Conservation (phyloP, 306 rosid genomes). For the Lathyrus oleraceus region DNA sequence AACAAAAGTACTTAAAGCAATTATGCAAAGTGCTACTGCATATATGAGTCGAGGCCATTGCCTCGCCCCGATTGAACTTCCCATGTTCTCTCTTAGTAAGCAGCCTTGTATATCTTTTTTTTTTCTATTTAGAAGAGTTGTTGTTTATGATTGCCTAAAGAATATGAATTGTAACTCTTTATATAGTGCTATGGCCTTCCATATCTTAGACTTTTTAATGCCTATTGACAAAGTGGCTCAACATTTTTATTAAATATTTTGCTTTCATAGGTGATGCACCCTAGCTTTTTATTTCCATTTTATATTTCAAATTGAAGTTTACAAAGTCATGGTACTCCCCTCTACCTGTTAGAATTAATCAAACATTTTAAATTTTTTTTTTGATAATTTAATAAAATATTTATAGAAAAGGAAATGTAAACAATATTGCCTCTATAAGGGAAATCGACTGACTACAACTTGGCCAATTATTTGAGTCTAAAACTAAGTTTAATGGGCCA, state of each 20-base stretch:
- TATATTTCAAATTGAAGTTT: background rate
- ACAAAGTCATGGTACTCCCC: background rate
- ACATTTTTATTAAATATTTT: background rate
- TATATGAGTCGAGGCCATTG: constrained; percentile 48
- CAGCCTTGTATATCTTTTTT: background rate
- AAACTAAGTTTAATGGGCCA: too few species aligned
- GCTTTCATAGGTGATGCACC: background rate
- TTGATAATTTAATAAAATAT: too few species aligned
- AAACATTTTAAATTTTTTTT: background rate
- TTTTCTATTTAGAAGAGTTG: background rate
- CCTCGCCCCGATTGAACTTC: constrained; percentile 35
- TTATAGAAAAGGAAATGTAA: too few species aligned
- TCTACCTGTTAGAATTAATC: background rate
- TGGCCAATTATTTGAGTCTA: too few species aligned
- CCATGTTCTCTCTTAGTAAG: constrained; percentile 35
- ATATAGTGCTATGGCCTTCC: background rate
- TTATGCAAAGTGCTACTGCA: constrained; percentile 47
- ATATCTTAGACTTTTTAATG: background rate
- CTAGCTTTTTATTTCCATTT: background rate
- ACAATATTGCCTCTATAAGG: too few species aligned
- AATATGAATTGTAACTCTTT: background rate
- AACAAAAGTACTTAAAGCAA: constrained; percentile 31
- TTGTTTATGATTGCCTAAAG: background rate
- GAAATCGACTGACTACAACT: too few species aligned
- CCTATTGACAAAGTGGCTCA: background rate